phyloP scores from a whole-genome alignment of 257 asterid species.

The Solanum neorickii region DNA sequence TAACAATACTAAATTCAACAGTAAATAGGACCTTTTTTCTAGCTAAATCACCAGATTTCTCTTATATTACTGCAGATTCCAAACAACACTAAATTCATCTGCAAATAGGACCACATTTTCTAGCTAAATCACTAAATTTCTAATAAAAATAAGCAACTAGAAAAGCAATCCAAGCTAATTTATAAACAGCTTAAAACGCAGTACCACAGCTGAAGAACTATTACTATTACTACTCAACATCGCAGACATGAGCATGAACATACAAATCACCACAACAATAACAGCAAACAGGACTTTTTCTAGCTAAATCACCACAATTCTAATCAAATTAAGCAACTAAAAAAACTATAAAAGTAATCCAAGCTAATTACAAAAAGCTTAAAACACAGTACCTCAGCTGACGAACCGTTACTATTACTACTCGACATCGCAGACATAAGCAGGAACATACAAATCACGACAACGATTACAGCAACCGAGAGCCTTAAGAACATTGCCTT shows the following conservation, averaged over 20 bases:
- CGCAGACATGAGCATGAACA: slow-evolving; percentile 44
- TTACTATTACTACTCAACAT: slow-evolving; percentile 25
- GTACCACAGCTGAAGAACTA: slow-evolving; percentile 42
- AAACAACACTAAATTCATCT: background rate
- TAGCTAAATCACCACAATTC: background rate
- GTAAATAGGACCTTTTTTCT: background rate
- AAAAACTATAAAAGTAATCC: background rate
- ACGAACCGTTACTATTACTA: slow-evolving; percentile 22
- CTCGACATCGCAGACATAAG: slow-evolving; percentile 43
- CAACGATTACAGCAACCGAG: slow-evolving; percentile 49
- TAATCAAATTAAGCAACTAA: background rate
- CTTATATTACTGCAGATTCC: background rate
- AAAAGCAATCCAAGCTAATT: background rate
- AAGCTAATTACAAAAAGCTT: background rate
- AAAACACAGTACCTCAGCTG: slow-evolving; percentile 39
- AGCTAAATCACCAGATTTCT: background rate
- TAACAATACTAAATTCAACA: background rate
- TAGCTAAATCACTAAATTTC: background rate
- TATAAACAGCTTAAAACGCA: background rate
- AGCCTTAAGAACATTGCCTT: slow-evolving; percentile 70
- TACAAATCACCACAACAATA: slow-evolving; percentile 58
- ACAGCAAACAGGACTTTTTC: slow-evolving; percentile 22
- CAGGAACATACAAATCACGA: slow-evolving; percentile 59
- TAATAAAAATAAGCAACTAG: background rate
- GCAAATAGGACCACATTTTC: background rate